Percentiles rank a stretch among this genome's conserved stretches.
These are phyloP conservation scores for Areca catechu DNA, from an alignment of 176 grass and related monocot genomes.

Conservation along the genomic window DNA sequence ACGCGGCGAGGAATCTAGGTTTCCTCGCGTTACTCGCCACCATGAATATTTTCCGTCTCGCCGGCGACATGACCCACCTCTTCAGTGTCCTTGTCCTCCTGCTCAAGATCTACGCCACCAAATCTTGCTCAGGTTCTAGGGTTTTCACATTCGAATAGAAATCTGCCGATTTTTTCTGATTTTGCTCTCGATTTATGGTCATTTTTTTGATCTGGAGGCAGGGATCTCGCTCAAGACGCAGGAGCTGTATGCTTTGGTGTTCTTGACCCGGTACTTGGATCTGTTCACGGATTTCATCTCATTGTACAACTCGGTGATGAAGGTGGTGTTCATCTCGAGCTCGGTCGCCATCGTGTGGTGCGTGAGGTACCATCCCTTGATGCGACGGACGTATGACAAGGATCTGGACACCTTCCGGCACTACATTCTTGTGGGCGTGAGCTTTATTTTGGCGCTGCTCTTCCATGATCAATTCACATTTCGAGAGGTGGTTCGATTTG, in stretches of 20 bases:
- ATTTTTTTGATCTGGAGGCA: slow-evolving; percentile 1
- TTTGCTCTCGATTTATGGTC: too few relatives aligned
- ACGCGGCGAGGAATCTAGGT: too few relatives aligned
- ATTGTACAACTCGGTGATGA: slow-evolving; percentile 90
- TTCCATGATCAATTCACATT: slow-evolving; percentile 74
- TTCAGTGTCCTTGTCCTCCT: not conserved
- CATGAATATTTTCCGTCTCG: not conserved
- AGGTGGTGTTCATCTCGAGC: slow-evolving; percentile 78
- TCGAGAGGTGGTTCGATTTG: slow-evolving; percentile 49
- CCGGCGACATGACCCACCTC: not conserved
- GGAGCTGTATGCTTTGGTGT: slow-evolving; percentile 87
- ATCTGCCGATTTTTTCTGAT: too few relatives aligned
- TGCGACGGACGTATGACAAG: slow-evolving; percentile 75
- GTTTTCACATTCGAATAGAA: too few relatives aligned
- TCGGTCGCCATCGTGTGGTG: slow-evolving; percentile 85
- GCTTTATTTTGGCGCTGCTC: slow-evolving; percentile 50
- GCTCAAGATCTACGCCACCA: not conserved
- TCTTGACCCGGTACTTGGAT: slow-evolving; percentile 82
- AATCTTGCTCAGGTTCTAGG: not conserved
- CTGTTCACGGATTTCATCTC: slow-evolving; percentile 82
- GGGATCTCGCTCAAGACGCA: slow-evolving; percentile 96
- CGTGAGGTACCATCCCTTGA: slow-evolving; percentile 71
- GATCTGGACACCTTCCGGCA: slow-evolving; percentile 91
- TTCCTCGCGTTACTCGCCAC: too few relatives aligned
- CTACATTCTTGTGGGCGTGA: slow-evolving; percentile 19